Percentiles rank a stretch among this genome's conserved stretches.
These are phyloP conservation scores for Hygrophoropsis aurantiaca DNA, from an alignment of 768 basidiomycete genomes.

Conservation along the genomic window DNA sequence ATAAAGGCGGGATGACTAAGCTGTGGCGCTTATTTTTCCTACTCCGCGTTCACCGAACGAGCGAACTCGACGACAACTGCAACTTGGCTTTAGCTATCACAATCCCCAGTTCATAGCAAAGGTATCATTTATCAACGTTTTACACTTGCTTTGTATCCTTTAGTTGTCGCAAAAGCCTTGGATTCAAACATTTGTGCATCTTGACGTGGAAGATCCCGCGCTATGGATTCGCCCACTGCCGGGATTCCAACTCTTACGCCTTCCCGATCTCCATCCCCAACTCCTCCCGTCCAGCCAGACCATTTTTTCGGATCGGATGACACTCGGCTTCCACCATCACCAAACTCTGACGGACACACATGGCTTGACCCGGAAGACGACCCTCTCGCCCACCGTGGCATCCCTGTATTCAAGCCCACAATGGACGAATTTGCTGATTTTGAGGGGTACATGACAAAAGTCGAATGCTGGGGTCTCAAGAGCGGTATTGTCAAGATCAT, in stretches of 20 bases:
- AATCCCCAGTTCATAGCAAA: too few species aligned
- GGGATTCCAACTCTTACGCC: constrained; percentile 34
- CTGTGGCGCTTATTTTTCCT: not conserved
- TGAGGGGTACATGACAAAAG: constrained; percentile 81
- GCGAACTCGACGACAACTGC: not conserved
- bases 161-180: not conserved
- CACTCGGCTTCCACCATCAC: constrained; percentile 51
- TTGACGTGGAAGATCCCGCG: constrained; percentile 9
- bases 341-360: constrained; percentile 57
- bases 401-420: constrained; percentile 94
- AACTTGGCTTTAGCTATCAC: not conserved
- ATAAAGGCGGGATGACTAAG: too few species aligned
- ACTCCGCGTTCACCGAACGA: not conserved
- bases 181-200: not conserved
- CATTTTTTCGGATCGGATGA: constrained; percentile 73
- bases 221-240: constrained; percentile 5
- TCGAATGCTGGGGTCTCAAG: constrained; percentile 87
- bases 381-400: constrained; percentile 80
- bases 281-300: constrained; percentile 66
- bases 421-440: constrained; percentile 92
- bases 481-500: constrained; percentile 97
- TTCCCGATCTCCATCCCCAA: constrained; percentile 51
- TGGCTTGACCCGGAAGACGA: constrained; percentile 83
- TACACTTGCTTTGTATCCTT: not conserved
- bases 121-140: not conserved